Conservation (phyloP, 2,329 filamentous ascomycete genomes). For the Nigrospora osmanthi region DNA sequence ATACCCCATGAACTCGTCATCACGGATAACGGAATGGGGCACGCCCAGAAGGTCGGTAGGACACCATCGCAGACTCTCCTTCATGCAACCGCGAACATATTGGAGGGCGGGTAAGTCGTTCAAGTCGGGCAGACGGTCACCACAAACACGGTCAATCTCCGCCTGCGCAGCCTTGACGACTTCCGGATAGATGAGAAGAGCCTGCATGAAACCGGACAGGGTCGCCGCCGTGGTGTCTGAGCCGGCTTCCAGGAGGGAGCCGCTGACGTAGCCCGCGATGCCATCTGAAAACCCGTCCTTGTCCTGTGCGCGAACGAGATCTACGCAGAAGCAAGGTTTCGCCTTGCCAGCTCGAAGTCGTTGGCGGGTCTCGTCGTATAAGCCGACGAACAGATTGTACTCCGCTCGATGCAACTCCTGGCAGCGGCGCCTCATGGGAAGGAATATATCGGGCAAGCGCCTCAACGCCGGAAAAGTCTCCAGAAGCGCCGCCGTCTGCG, state of each 20-base stretch:
- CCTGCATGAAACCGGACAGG: slow-evolving; percentile 37
- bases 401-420: slow-evolving; percentile 34
- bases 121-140: slow-evolving; percentile 39
- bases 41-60: slow-evolving; percentile 27
- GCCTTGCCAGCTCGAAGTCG: slow-evolving; percentile 15
- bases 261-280: slow-evolving; percentile 21
- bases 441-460: slow-evolving; percentile 31
- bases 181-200: slow-evolving; percentile 39
- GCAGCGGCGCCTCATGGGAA: slow-evolving; percentile 29
- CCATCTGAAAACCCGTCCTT: slow-evolving; percentile 21
- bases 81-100: slow-evolving; percentile 42
- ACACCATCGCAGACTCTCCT: slow-evolving; percentile 49
- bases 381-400: slow-evolving; percentile 26
- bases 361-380: slow-evolving; percentile 24
- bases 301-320: slow-evolving; percentile 17
- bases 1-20: slow-evolving; percentile 33
- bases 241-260: slow-evolving; percentile 19
- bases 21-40: slow-evolving; percentile 34
- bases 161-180: slow-evolving; percentile 39
- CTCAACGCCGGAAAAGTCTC: slow-evolving; percentile 38
- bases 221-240: slow-evolving; percentile 34
- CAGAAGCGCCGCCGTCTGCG: slow-evolving; percentile 28
- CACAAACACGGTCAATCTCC: slow-evolving; percentile 46
- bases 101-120: slow-evolving; percentile 40
- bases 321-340: slow-evolving; percentile 16